Conservation (phyloP, 192 early-diverging fungal species). For the Haplosporangium gracile region DNA sequence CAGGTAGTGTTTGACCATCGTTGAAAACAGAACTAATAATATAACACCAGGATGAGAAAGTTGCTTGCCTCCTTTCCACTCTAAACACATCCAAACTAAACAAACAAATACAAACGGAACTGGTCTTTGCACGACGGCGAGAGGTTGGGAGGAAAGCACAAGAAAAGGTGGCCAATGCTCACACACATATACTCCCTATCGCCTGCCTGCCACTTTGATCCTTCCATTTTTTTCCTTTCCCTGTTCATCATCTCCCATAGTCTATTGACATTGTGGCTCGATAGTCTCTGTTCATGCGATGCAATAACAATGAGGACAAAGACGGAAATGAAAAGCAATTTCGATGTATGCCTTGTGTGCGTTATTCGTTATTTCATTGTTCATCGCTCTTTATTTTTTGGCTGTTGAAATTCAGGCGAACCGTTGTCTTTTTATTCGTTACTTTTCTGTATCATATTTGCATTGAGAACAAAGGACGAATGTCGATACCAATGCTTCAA, state of each 20-base stretch:
- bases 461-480: background rate
- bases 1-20: background rate
- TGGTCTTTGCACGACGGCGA: background rate
- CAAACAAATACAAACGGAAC: background rate
- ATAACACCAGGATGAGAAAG: background rate
- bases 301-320: no score
- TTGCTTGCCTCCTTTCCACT: background rate
- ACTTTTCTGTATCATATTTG: background rate
- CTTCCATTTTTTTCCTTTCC: no score
- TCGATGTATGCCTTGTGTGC: no score
- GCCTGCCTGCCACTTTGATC: no score
- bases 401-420: no score
- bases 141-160: background rate
- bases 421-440: background rate
- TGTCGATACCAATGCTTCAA: background rate
- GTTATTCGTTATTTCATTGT: no score
- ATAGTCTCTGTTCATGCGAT: no score
- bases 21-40: background rate
- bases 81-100: background rate
- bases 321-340: no score
- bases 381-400: no score
- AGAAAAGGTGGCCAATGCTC: conserved; percentile 2
- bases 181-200: background rate
- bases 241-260: no score
- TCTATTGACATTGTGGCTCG: no score